These are phyloP conservation scores for Westerdykella aurantiaca DNA, from an alignment of 2,329 filamentous ascomycete species.

Conservation along the genomic window DNA sequence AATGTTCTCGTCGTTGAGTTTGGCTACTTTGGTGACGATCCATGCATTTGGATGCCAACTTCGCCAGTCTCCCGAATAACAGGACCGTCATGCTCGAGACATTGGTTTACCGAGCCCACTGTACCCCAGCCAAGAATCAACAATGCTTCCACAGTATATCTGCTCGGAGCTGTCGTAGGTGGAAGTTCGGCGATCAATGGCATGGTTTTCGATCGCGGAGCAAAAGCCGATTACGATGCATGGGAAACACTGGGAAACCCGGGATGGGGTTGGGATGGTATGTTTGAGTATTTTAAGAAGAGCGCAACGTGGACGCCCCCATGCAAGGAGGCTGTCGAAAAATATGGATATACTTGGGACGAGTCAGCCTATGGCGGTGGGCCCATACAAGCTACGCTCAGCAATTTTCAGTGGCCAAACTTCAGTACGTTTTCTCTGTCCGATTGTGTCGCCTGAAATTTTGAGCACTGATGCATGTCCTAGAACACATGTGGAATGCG, in stretches of 20 bases:
- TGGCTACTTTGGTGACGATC: conserved; percentile 19
- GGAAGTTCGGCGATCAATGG: conserved; percentile 37
- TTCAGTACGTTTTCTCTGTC: conserved; percentile 16
- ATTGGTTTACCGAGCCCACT: conserved; percentile 1
- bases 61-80: conserved; percentile 11
- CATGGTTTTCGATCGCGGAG: conserved; percentile 36
- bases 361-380: conserved; percentile 11
- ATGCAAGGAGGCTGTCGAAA: conserved; percentile 2
- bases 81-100: conserved; percentile 8
- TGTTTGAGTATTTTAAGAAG: conserved; percentile 30
- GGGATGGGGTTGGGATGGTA: conserved; percentile 38
- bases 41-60: conserved; percentile 17
- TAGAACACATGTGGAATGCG: conserved; percentile 8
- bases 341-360: conserved; percentile 4
- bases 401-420: conserved; percentile 5
- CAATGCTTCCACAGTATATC: background rate
- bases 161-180: conserved; percentile 20
- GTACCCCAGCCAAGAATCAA: conserved; percentile 2
- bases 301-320: conserved; percentile 22
- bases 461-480: background rate
- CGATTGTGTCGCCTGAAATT: conserved; percentile 5
- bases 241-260: conserved; percentile 55
- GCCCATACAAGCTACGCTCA: conserved; percentile 4
- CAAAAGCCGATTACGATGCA: conserved; percentile 42
- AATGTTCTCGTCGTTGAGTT: conserved; percentile 26